These are phyloP conservation scores for Trypanosoma boissoni DNA, from an alignment of 208 protist species.

Conservation along the genomic window DNA sequence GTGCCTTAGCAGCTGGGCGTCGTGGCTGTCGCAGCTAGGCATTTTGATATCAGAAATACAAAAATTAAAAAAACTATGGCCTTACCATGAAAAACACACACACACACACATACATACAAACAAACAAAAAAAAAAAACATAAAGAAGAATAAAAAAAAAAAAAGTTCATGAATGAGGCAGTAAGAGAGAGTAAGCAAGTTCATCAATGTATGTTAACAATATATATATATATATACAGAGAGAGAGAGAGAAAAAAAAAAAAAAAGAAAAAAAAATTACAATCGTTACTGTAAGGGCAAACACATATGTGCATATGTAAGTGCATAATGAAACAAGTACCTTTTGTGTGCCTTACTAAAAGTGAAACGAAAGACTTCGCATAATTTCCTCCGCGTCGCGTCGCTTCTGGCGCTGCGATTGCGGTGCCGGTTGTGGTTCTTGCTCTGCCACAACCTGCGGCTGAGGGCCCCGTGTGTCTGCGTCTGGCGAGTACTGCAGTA, in stretches of 20 bases:
- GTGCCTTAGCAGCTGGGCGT: constrained; percentile 63
- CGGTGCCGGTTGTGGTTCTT: neutral
- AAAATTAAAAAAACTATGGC: constrained; percentile 4
- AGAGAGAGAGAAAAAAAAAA: constrained; percentile 1
- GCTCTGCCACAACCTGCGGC: too few species aligned
- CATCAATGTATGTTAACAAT: too few species aligned
- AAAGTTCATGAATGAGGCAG: too few species aligned
- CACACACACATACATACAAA: neutral
- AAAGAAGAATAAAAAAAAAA: neutral
- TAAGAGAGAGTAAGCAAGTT: too few species aligned
- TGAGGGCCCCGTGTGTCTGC: neutral
- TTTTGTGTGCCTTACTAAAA: constrained; percentile 8
- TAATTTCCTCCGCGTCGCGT: constrained; percentile 31
- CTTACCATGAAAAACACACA: neutral
- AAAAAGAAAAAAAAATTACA: neutral
- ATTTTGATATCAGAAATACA: constrained; percentile 4
- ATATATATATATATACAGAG: constrained; percentile 3
- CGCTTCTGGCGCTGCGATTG: neutral
- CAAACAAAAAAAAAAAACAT: constrained; percentile 1
- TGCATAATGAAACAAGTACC: too few species aligned
- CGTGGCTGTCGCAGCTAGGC: constrained; percentile 33
- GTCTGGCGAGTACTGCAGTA: constrained; percentile 13
- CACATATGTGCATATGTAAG: too few species aligned
- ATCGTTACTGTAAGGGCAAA: too few species aligned
- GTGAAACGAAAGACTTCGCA: constrained; percentile 23